Evolutionary conservation across 106 monocot genomes (phyloP), one percentile per base, ranked within the genome.

Genomic region (Dendrobium nobile): DNA sequence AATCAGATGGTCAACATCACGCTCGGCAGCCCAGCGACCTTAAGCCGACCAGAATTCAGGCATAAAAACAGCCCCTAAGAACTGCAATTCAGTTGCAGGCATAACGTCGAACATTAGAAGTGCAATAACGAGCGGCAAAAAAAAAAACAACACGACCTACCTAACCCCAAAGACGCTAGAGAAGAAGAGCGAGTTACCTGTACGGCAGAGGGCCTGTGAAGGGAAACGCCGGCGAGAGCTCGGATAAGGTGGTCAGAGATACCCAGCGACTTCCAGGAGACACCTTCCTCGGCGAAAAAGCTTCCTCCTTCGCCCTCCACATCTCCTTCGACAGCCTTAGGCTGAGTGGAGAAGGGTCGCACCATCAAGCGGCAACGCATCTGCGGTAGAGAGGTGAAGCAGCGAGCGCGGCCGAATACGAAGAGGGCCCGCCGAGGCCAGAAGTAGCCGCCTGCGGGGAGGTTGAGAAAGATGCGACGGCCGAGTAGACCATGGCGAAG

Each of bases 211-310:
- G 99, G 99, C 79, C 78, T 86, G 79, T 78, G 41, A 56, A 99
- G 81, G 7, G 82, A 83, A 45, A 84, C 82, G 47, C 79, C 75
- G 55, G 82, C 73, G 43, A 99, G 89, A 42, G 91, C 88, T 13
- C 83, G 33, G 4, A 85, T 77, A 41, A 99, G 72, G 3, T 77
- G 80, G 10, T 87, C 95, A 4, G 95, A 99, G 9, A 99, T 76
- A 0, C 93, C 91, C 5, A 99, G 80, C 1, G 95, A 95, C 28
- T 79, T 84, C 99, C 95, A 99, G 19, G 95, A 85, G 28, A 93
- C 84, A 9, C 77, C 87, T 48, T 95, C 91, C 27, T 77, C 89
- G 2, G 99, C 91, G 41, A 88, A 90, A 86, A 99, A 99, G 58
- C 59, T 20, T 51, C 31, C 44, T 17, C 76, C 17, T 67, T 41